Base-by-base conservation (phyloP, 2,329 filamentous ascomycete genomes). In the Myriosclerotinia duriaeana region DNA sequence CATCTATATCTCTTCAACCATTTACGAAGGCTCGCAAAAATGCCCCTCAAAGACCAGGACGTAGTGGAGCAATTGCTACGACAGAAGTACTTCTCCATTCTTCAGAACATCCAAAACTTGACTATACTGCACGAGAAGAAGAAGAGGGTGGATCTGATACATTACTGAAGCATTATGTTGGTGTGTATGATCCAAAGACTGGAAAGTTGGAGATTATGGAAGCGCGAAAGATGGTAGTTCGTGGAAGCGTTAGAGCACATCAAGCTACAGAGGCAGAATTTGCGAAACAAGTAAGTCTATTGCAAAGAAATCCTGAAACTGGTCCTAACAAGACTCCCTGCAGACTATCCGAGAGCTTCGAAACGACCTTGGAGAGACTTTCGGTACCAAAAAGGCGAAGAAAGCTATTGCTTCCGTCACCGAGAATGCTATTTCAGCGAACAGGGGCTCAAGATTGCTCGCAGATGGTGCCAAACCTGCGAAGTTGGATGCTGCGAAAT, bases 311-410 rank as follows among this genome's bases (percentile, higher is more conserved):
- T 26, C 3, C 30, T 17, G 12, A 48, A 40, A 26, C 1, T 26
- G 17, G 26, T 65, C 7, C 64, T 65, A 52, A 65, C 15, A 22
- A 42, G 12, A 26, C 34, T 44, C 26, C 36, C 7, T 67, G 22
- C 72, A 88, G 86, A 84, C 80, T 54, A 84, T 84, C 73, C 79
- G 84, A 72, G 85, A 89, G 38, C 84, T 85, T 74, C 86, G 85
- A 72, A 88, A 87, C 72, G 85, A 88, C 2, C 86, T 96, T 15
- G 90, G 90, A 52, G 84, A 90, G 72, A 87, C 89, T 42, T 96
- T 96, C 74, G 92, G 92, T 76, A 94, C 91, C 36, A 93, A 91
- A 80, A 94, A 93, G 79, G 89, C 91, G 30, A 90, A 88, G 82
- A 94, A 93, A 79, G 89, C 87, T 1, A 87, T 95, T 71, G 82